Evolutionary conservation across 306 rosid genomes (phyloP).

Genomic region (Sophora flavescens): DNA sequence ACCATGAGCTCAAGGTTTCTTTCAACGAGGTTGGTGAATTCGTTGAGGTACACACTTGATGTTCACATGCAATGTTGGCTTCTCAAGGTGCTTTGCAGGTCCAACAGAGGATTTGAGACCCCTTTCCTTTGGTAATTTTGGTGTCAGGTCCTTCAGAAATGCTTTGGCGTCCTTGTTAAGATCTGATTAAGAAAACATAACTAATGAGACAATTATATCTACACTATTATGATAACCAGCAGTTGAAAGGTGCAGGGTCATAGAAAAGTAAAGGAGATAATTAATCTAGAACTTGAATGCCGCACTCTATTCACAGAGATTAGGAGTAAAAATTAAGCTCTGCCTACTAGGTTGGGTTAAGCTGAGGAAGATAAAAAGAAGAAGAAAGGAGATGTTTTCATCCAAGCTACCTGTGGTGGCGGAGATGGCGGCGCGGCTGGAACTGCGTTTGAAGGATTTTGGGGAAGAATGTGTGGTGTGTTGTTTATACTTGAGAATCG

Average conservation of each 20-base stretch:
- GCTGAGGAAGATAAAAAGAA: no score
- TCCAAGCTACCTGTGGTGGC: no score
- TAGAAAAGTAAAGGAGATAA: no score
- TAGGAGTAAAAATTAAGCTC: no score
- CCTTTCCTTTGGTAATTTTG: conserved; percentile 53
- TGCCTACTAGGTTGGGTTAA: no score
- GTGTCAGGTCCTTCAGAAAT: conserved; percentile 48
- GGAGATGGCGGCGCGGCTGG: no score
- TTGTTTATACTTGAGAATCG: no score
- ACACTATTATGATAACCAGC: neutral
- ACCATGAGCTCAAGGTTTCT: conserved; percentile 1
- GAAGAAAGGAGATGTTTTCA: no score
- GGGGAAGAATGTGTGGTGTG: no score
- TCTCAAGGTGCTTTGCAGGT: conserved; percentile 52
- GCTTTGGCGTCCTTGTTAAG: conserved; percentile 46
- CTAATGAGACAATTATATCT: neutral
- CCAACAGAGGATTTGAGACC: conserved; percentile 44
- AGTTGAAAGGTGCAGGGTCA: conserved; percentile 19
- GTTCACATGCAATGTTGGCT: conserved; percentile 58
- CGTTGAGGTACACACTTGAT: conserved; percentile 49
- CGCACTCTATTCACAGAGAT: no score
- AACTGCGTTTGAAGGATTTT: no score
- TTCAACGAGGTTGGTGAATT: conserved; percentile 72
- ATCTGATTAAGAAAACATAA: conserved; percentile 42
- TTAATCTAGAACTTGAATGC: no score